phyloP scores from a whole-genome alignment of 805 yeast genomes.

The Candida corydali region DNA sequence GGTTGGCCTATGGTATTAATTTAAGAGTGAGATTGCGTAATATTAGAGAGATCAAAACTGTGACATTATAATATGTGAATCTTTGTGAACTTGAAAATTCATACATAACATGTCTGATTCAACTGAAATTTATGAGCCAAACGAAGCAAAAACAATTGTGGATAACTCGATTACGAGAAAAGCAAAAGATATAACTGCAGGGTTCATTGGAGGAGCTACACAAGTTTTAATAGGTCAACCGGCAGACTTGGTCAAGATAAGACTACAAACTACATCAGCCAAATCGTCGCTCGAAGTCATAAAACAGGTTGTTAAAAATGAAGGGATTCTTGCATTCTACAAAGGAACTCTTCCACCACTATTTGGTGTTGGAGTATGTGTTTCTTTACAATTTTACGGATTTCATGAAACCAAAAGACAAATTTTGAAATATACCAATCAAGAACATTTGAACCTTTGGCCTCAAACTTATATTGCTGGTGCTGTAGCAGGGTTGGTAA shows the following conservation, averaged over 20 bases:
- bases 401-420: slow-evolving; percentile 68
- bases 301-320: slow-evolving; percentile 33
- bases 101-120: slow-evolving; percentile 10
- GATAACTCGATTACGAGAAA: slow-evolving; percentile 36
- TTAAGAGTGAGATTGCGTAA: slow-evolving; percentile 4
- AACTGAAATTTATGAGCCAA: not conserved
- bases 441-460: slow-evolving; percentile 40
- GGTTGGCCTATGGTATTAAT: slow-evolving; percentile 1
- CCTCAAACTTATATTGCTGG: slow-evolving; percentile 61
- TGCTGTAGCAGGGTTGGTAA: slow-evolving; percentile 63
- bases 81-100: too few relatives aligned
- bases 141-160: slow-evolving; percentile 9
- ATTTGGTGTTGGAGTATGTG: slow-evolving; percentile 55
- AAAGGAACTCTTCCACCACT: slow-evolving; percentile 44
- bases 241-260: slow-evolving; percentile 40
- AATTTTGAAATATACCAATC: slow-evolving; percentile 27
- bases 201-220: slow-evolving; percentile 44
- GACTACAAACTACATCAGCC: slow-evolving; percentile 35
- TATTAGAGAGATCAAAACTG: not conserved
- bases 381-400: slow-evolving; percentile 65
- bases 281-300: slow-evolving; percentile 30
- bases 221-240: slow-evolving; percentile 47
- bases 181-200: slow-evolving; percentile 40
- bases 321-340: slow-evolving; percentile 41
- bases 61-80: not conserved